Evolutionary conservation across 768 basidiomycete genomes (phyloP).

Genomic region (Amanita brunnescens): DNA sequence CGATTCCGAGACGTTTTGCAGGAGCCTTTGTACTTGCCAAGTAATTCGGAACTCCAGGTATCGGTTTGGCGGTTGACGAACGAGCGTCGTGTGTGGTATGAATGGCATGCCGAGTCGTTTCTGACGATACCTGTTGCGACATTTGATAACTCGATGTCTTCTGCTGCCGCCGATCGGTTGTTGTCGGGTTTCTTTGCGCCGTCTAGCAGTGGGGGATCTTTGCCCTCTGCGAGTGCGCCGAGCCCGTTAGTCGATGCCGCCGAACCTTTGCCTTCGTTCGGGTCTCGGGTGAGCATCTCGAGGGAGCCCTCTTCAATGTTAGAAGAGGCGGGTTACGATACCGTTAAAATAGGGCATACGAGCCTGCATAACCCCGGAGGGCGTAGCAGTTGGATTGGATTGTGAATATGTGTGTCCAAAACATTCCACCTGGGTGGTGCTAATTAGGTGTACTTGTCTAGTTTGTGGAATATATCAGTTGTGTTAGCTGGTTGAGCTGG

Average conservation of each 20-base stretch:
- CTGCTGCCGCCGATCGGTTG: background rate
- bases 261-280: constrained; percentile 24
- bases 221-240: constrained; percentile 26
- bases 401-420: constrained; percentile 23
- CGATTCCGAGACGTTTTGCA: constrained; percentile 20
- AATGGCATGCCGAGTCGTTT: constrained; percentile 96
- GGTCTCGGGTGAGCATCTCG: constrained; percentile 13
- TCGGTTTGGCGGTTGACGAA: constrained; percentile 93
- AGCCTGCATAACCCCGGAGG: constrained; percentile 88
- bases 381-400: constrained; percentile 88
- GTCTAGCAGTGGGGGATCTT: constrained; percentile 6
- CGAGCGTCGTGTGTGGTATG: constrained; percentile 92
- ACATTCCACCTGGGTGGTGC: background rate
- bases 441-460: background rate
- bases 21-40: constrained; percentile 92
- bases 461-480: background rate
- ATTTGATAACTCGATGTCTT: constrained; percentile 8
- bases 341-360: constrained; percentile 92
- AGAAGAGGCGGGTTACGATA: constrained; percentile 23
- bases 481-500: background rate
- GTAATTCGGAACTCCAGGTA: constrained; percentile 86
- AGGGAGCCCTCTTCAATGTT: background rate
- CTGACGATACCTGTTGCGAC: constrained; percentile 46
- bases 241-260: constrained; percentile 71
- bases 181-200: constrained; percentile 12